phyloP scores from a whole-genome alignment of 225 moss, liverwort and hornwort species.

The Sphagnum contortum region DNA sequence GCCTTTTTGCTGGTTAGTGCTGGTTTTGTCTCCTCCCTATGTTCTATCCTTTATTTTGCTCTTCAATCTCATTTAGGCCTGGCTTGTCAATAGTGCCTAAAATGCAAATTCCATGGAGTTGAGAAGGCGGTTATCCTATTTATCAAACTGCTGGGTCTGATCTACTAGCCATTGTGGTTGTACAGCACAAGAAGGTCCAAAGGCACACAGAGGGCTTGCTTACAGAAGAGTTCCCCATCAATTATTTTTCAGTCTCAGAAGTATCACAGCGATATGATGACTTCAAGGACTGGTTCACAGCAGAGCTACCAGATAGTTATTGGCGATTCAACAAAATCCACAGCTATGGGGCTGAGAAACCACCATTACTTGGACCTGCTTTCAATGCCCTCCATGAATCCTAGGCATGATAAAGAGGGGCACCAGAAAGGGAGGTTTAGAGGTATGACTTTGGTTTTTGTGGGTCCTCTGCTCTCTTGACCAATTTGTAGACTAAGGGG shows the following conservation, averaged over 20 bases:
- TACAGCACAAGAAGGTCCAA: conserved; percentile 74
- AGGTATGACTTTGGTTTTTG: too few relatives aligned
- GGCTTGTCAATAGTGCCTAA: too few relatives aligned
- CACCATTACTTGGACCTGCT: conserved; percentile 56
- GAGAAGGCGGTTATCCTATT: too few relatives aligned
- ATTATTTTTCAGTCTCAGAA: conserved; percentile 90
- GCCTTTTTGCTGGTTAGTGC: conserved; percentile 72
- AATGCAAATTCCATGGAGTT: too few relatives aligned
- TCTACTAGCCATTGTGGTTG: not conserved
- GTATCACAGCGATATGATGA: conserved; percentile 67
- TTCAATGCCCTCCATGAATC: too few relatives aligned
- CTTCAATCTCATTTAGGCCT: not conserved
- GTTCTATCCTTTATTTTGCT: not conserved
- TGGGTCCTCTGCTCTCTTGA: too few relatives aligned
- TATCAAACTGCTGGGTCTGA: too few relatives aligned
- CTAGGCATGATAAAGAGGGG: too few relatives aligned
- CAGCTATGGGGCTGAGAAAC: conserved; percentile 52
- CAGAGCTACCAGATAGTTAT: conserved; percentile 72
- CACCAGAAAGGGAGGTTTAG: too few relatives aligned
- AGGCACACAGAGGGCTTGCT: conserved; percentile 88
- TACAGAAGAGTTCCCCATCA: conserved; percentile 72
- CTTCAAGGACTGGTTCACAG: conserved; percentile 68
- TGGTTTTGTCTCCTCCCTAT: not conserved
- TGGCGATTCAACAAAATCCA: conserved; percentile 98
- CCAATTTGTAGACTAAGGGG: too few relatives aligned